Evolutionary conservation across 2,329 filamentous ascomycete species (phyloP), one percentile per base, ranked within the genome.

Genomic region (Cylindrodendrum hubeiense): DNA sequence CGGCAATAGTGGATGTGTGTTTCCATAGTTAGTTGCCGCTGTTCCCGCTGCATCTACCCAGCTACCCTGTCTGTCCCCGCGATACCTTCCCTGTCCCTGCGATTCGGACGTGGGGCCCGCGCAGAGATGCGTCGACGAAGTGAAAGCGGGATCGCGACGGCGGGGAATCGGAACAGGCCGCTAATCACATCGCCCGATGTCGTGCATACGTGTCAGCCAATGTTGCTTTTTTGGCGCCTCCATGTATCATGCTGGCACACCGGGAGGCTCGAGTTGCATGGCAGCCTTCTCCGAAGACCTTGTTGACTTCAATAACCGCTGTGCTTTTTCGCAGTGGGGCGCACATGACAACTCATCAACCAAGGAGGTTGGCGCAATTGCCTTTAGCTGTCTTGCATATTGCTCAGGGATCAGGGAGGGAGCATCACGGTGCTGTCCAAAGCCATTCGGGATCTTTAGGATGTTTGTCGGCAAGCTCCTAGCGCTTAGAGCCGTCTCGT

Each of bases 391-490:
- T 49, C 13, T 39, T 59, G 60, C 49, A 43, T 63, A 39, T 58
- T 26, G 9, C 51, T 19, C 60, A 60, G 55, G 61, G 61, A 64
- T 50, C 55, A 60, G 55, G 61, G 61, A 59, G 34, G n/a, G 22
- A 55, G 41, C 5, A 34, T 9, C 15, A 44, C 17, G 43, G 22
- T 34, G 21, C 17, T 59, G 34, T 24, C 22, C n/a, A 28, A 54
- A 21, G 54, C 47, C 54, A 50, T 54, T 63, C 60, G 60, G 60
- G 34, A 59, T 37, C 49, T 59, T 59, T 63, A 63, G 60, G 60
- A 47, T 59, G 22, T 34, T 34, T 43, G 13, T 37, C 55, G 61
- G 37, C 17, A 59, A 34, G 39, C 19, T 41, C 33, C 54, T 58
- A 17, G 30, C 39, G n/a, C 19, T 28, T 9, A 30, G 22, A 33